These are phyloP conservation scores for Drechmeria coniospora DNA, from an alignment of 2,329 filamentous ascomycete species.

Conservation along the genomic window DNA sequence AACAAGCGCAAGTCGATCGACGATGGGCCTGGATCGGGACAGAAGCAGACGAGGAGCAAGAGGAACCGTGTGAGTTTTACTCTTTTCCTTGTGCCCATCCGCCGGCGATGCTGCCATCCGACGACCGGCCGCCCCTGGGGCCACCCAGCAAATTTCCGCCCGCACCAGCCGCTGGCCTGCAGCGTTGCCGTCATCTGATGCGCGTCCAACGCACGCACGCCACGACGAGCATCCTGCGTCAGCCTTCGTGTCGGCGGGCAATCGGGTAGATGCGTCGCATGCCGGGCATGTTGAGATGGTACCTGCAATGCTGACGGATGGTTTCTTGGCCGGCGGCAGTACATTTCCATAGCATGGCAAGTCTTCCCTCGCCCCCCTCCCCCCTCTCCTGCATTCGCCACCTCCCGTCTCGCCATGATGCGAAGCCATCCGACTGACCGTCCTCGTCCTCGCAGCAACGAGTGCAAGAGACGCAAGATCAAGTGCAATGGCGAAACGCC, in stretches of 20 bases:
- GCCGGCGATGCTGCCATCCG: neutral
- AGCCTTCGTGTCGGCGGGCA: no score
- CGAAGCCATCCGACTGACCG: neutral
- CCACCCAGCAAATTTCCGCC: no score
- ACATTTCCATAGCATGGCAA: slow-evolving; percentile 48
- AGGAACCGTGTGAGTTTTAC: slow-evolving; percentile 36
- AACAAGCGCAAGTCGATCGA: slow-evolving; percentile 25
- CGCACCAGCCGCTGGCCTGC: no score
- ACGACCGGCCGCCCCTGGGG: no score
- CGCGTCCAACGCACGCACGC: no score
- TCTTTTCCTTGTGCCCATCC: neutral
- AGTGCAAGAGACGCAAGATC: slow-evolving; percentile 61
- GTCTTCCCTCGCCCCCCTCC: slow-evolving; percentile 8
- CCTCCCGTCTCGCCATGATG: neutral
- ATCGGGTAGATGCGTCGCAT: no score
- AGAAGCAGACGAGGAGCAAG: slow-evolving; percentile 44
- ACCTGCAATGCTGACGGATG: neutral
- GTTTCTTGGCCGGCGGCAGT: slow-evolving; percentile 18
- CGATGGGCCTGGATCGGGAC: slow-evolving; percentile 20
- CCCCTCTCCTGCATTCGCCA: neutral
- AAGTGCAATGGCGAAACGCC: slow-evolving; percentile 58
- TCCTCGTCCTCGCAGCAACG: slow-evolving; percentile 35
- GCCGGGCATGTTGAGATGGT: neutral
- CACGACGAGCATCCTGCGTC: no score
- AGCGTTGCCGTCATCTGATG: no score